Base-by-base conservation (phyloP, 2,329 filamentous ascomycete genomes). In the Ophiostoma sp. region DNA sequence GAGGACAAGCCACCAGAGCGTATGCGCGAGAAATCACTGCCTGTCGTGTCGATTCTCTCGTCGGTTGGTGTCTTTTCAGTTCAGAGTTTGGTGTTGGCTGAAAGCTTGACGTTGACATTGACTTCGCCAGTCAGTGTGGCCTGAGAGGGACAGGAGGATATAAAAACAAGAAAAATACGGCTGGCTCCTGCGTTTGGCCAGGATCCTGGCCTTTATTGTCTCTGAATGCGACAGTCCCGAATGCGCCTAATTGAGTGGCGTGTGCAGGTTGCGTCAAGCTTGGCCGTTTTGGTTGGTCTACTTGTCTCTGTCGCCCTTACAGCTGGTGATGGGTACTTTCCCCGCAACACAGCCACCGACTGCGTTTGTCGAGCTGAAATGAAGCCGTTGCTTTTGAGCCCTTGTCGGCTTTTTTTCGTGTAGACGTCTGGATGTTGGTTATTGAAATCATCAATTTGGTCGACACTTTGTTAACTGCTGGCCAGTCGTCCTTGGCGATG, bases 221-320 rank as follows among this genome's bases (percentile, higher is more conserved):
- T 59, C 3, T 70, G 8, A 50, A 70, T 28, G 45, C 31, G 52
- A 52, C 63, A 31, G 63, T n/a, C 12, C 12, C 64, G 48, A 70
- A 70, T 70, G 52, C 52, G 69, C 69, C 69, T 71, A 45, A 25
- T 63, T 2, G 25, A n/a, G 69, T 63, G 69, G 69, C 69, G 22
- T 71, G 39, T 42, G 11, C 33, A 31, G 50, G 17, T 59, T 33
- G 69, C 52, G 33, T 59, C 8, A 8, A 39, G 52, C 48, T 22
- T 48, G 42, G 9, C 55, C 55, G 17, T 48, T 50, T 48, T 36
- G 69, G 69, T 70, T 33, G 33, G 69, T 25, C 39, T 64, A 33
- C 36, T 39, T 22, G 33, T 45, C n/a, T 28, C 61, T 28, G 61
- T 45, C 22, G n/a, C 33, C 11, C 33, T 63, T 42, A n/a, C 59